Percentiles rank a stretch among this genome's conserved stretches.
Evolutionary conservation across 345 rosid genomes (phyloP).

Genomic region (Luvunga scandens): DNA sequence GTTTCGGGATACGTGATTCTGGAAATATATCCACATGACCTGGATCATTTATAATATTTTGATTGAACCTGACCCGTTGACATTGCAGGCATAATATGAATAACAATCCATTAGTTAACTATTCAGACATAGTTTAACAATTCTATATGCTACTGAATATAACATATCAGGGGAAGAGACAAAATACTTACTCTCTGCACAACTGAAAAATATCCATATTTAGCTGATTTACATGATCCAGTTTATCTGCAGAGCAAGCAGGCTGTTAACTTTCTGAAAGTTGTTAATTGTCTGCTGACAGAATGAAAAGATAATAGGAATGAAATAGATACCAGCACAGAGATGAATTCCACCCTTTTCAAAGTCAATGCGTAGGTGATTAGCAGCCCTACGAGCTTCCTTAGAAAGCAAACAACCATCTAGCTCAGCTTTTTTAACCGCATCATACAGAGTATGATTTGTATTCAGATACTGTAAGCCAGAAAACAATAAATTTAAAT

Average conservation of each 20-base stretch:
- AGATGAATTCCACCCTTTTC: slow-evolving; percentile 98
- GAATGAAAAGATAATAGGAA: slow-evolving; percentile 5
- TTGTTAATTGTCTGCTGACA: slow-evolving; percentile 7
- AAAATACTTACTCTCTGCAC: slow-evolving; percentile 64
- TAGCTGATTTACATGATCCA: slow-evolving; percentile 73
- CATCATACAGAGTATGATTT: slow-evolving; percentile 69
- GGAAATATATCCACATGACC: slow-evolving; percentile 89
- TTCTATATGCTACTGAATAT: background rate
- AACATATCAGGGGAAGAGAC: background rate
- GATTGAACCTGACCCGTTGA: slow-evolving; percentile 56
- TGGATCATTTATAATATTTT: slow-evolving; percentile 70
- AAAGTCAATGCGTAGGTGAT: slow-evolving; percentile 67
- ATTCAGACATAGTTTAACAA: background rate
- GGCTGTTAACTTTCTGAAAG: slow-evolving; percentile 12
- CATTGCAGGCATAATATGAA: slow-evolving; percentile 8
- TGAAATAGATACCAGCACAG: slow-evolving; percentile 44
- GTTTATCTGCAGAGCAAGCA: slow-evolving; percentile 56
- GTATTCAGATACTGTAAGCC: slow-evolving; percentile 73
- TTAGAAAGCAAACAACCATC: slow-evolving; percentile 58
- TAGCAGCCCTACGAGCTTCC: slow-evolving; percentile 87
- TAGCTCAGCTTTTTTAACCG: slow-evolving; percentile 78
- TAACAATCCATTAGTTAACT: slow-evolving; percentile 12
- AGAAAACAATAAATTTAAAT: slow-evolving; percentile 18
- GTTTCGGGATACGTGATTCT: slow-evolving; percentile 65
- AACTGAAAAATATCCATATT: slow-evolving; percentile 57